phyloP scores from a whole-genome alignment of 352 stramenopile genomes.

The Phytophthora sp. region DNA sequence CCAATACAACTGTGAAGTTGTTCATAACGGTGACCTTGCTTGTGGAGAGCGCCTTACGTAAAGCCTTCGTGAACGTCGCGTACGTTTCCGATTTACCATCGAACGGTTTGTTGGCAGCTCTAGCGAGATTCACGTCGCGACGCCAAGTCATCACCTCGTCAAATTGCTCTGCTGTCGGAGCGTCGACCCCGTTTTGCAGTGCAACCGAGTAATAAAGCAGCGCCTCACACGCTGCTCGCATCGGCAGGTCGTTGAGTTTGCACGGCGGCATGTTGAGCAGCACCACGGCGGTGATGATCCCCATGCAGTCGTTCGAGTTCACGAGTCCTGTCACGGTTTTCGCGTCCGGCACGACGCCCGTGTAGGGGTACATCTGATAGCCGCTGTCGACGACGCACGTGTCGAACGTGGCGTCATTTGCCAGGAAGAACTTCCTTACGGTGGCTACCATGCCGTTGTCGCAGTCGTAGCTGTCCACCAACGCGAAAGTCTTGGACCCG shows the following conservation, averaged over 20 bases:
- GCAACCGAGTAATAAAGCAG: slow-evolving; percentile 67
- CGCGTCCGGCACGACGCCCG: slow-evolving; percentile 47
- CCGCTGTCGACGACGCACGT: slow-evolving; percentile 49
- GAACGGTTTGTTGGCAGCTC: slow-evolving; percentile 48
- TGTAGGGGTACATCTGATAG: slow-evolving; percentile 73
- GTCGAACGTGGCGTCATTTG: slow-evolving; percentile 58
- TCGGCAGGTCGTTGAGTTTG: slow-evolving; percentile 50
- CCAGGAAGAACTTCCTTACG: slow-evolving; percentile 50
- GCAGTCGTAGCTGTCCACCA: slow-evolving; percentile 55
- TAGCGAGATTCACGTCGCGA: slow-evolving; percentile 54
- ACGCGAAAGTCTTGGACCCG: slow-evolving; percentile 51
- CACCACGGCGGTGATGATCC: slow-evolving; percentile 49
- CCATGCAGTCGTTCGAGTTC: slow-evolving; percentile 52
- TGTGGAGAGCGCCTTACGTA: slow-evolving; percentile 35
- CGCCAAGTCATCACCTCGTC: slow-evolving; percentile 63
- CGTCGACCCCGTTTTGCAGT: slow-evolving; percentile 26
- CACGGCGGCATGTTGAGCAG: slow-evolving; percentile 56
- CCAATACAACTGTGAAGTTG: slow-evolving; percentile 47
- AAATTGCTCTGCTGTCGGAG: slow-evolving; percentile 48
- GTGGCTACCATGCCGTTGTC: slow-evolving; percentile 38
- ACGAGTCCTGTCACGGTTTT: slow-evolving; percentile 47
- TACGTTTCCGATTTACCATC: slow-evolving; percentile 57
- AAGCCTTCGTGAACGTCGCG: slow-evolving; percentile 50
- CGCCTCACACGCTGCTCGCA: slow-evolving; percentile 66
- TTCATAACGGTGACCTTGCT: slow-evolving; percentile 51